A percentile compares a stretch with the other conserved stretches of the same genome.
Evolutionary conservation across 2,329 filamentous ascomycete genomes (phyloP).

Genomic region (Metarhizium anisopliae): DNA sequence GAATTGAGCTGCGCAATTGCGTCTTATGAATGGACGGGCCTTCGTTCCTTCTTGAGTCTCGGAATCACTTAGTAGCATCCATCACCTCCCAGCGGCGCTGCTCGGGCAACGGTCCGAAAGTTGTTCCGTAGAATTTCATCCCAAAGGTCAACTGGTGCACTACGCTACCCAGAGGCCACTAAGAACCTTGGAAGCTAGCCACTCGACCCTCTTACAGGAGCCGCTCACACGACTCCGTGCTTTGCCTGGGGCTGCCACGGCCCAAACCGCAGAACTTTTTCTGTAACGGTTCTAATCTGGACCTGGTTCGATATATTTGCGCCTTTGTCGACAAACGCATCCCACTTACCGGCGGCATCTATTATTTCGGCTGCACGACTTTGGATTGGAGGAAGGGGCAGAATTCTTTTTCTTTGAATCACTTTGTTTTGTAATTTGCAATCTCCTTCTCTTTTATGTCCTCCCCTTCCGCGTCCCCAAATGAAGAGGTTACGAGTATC

Average conservation of each 20-base stretch:
- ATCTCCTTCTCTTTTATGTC: neutral
- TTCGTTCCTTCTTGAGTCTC: slow-evolving; percentile 7
- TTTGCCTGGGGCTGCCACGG: neutral
- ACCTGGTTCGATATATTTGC: neutral
- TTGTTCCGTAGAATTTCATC: neutral
- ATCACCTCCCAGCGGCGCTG: neutral
- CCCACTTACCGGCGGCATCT: slow-evolving; percentile 3
- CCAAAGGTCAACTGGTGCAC: neutral
- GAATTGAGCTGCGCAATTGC: slow-evolving; percentile 20
- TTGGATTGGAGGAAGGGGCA: neutral
- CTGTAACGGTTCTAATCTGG: slow-evolving; percentile 1
- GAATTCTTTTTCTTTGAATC: neutral
- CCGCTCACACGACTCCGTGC: slow-evolving; percentile 9
- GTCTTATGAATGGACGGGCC: slow-evolving; percentile 13
- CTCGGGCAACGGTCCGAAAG: neutral
- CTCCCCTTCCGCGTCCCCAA: neutral
- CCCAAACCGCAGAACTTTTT: slow-evolving; percentile 6
- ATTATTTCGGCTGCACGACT: neutral
- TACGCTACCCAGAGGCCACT: neutral
- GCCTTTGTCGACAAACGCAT: neutral
- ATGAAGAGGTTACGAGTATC: slow-evolving; percentile 35
- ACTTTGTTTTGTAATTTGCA: neutral
- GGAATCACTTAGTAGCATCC: neutral
- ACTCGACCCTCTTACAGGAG: slow-evolving; percentile 1
- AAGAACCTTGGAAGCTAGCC: neutral